Conservation (phyloP, 208 protist species). For the Tritrichomonas musculus region DNA sequence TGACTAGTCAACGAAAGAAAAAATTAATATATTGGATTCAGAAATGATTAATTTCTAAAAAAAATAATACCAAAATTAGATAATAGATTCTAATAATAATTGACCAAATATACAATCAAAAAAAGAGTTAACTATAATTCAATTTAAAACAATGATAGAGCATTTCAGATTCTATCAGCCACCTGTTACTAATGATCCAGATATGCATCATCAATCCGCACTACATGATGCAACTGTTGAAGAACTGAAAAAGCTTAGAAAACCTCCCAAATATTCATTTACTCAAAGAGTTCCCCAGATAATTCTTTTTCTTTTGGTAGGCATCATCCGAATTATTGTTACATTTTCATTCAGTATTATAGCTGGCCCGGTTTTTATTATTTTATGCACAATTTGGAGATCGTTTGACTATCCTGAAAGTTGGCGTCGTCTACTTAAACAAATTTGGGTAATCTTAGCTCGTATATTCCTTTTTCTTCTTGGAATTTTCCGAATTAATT, state of each 20-base stretch:
- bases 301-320: not conserved
- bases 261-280: not conserved
- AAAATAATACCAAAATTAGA: no score
- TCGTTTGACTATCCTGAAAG: not conserved
- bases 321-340: not conserved
- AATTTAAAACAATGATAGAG: no score
- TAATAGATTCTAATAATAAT: no score
- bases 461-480: not conserved
- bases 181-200: not conserved
- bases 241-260: not conserved
- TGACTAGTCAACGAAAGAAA: no score
- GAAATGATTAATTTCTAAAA: no score
- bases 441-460: not conserved
- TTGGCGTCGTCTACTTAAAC: not conserved
- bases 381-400: not conserved
- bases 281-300: not conserved
- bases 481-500: not conserved
- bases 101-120: no score
- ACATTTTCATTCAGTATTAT: not conserved
- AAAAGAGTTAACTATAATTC: no score
- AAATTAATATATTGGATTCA: no score
- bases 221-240: not conserved
- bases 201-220: not conserved
- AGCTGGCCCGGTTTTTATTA: not conserved
- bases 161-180: no score